phyloP scores from a whole-genome alignment of 345 rosid genomes.

The Ceriops tagal region DNA sequence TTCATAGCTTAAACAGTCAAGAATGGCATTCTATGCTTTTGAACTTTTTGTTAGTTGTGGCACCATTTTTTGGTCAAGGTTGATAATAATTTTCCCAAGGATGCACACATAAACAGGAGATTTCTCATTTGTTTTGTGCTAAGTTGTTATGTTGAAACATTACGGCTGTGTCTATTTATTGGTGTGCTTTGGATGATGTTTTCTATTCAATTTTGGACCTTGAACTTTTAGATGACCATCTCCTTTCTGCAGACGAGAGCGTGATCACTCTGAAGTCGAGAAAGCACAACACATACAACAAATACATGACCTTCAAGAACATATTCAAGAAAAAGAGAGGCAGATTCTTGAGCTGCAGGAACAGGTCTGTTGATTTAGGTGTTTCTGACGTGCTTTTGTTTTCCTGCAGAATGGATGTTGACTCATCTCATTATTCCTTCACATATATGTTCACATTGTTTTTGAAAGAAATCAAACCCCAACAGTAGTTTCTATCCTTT shows the following conservation, averaged over 20 bases:
- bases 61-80: too few relatives aligned
- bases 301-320: slow-evolving; percentile 85
- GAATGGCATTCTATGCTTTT: too few relatives aligned
- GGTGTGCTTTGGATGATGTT: too few relatives aligned
- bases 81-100: too few relatives aligned
- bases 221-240: slow-evolving; percentile 12
- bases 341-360: slow-evolving; percentile 84
- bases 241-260: slow-evolving; percentile 72
- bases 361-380: slow-evolving; percentile 49
- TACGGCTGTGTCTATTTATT: too few relatives aligned
- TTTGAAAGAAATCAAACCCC: slow-evolving; percentile 1
- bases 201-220: too few relatives aligned
- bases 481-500: not conserved
- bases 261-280: slow-evolving; percentile 96
- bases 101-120: too few relatives aligned
- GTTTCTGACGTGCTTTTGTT: not conserved
- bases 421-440: not conserved
- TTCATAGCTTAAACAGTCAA: not conserved
- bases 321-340: slow-evolving; percentile 82
- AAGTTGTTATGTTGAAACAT: too few relatives aligned
- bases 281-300: slow-evolving; percentile 74
- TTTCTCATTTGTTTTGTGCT: too few relatives aligned
- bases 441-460: not conserved
- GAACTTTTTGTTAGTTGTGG: too few relatives aligned
- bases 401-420: not conserved